Base-by-base conservation (phyloP, 2,329 filamentous ascomycete species). In the Septoria petroselini region DNA sequence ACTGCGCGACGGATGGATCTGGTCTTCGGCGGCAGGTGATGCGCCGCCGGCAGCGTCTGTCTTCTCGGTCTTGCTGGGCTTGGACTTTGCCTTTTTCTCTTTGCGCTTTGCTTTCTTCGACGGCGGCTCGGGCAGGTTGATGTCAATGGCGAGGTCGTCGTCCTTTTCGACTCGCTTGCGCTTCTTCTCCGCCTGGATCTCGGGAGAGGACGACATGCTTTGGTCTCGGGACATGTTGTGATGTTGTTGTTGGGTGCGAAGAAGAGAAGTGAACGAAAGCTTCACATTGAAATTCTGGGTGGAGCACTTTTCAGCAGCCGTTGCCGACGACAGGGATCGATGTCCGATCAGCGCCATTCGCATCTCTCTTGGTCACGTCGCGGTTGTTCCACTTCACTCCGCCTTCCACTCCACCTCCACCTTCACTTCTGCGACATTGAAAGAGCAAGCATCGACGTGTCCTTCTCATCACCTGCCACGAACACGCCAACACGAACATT, bases 41-140 rank as follows among this genome's bases (percentile, higher is more conserved):
- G 48, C 50, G 23, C 41, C n/a, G n/a, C n/a, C n/a, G n/a, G n/a
- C n/a, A n/a, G n/a, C 47, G 5, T 48, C 42, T 33, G 30, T 37
- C 34, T 39, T 38, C 17, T 49, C 47, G 25, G 48, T 45, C 18
- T 50, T 54, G 12, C 55, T 55, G 12, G 65, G 59, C 30, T 62
- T 55, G 18, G 50, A 47, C 34, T 56, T 49, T 18, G 45, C 38
- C 73, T 95, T 96, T 71, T 96, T 97, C 51, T 94, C 81, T 54
- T 85, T 84, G 67, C 93, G 89, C 60, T 90, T 82, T 54, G 88
- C 90, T 68, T 93, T 94, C 71, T 97, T 98, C 27, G 93, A 97
- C 1, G 89, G 88, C 15, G 93, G 93, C 66, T 97, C 91, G 19
- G 93, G 93, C n/a, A 87, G 83, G 57, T 76, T 78, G 55, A 98